These are phyloP conservation scores for Saccharomycopsis olivae DNA, from an alignment of 805 yeast species.

Conservation along the genomic window DNA sequence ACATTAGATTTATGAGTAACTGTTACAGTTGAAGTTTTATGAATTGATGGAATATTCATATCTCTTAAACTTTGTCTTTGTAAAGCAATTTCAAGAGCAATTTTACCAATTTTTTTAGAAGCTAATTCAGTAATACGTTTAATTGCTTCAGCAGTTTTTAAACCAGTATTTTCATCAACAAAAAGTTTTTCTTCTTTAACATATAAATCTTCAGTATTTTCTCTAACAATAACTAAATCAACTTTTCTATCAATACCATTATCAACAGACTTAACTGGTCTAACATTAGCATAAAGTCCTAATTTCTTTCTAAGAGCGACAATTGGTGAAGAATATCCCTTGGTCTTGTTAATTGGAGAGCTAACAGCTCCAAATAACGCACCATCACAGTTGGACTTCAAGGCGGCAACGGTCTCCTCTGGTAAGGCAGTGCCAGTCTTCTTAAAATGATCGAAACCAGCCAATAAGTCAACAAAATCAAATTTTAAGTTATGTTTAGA, in stretches of 20 bases:
- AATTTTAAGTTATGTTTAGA: slow-evolving; percentile 66
- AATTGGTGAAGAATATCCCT: slow-evolving; percentile 95
- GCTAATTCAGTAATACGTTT: slow-evolving; percentile 92
- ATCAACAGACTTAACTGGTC: slow-evolving; percentile 92
- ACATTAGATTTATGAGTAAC: slow-evolving; percentile 97
- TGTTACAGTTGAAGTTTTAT: slow-evolving; percentile 47
- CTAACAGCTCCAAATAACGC: slow-evolving; percentile 97
- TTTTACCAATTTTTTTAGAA: slow-evolving; percentile 72
- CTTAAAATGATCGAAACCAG: slow-evolving; percentile 91
- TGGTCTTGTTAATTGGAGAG: slow-evolving; percentile 88
- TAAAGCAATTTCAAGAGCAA: slow-evolving; percentile 86
- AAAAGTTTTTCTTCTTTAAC: slow-evolving; percentile 83
- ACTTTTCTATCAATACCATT: slow-evolving; percentile 74
- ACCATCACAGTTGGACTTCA: slow-evolving; percentile 83
- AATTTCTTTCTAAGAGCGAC: slow-evolving; percentile 95
- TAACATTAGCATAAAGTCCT: slow-evolving; percentile 91
- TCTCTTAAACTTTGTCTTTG: slow-evolving; percentile 78
- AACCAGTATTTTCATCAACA: slow-evolving; percentile 61
- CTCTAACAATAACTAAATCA: slow-evolving; percentile 96
- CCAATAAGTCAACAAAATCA: slow-evolving; percentile 79
- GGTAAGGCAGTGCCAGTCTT: slow-evolving; percentile 95
- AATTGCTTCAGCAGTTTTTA: slow-evolving; percentile 92
- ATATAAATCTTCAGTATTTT: slow-evolving; percentile 95
- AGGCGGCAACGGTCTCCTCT: slow-evolving; percentile 72
- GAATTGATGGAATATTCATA: slow-evolving; percentile 44